Evolutionary conservation across 495 filamentous ascomycete genomes (phyloP).

Genomic region (Cairneyella variabilis): DNA sequence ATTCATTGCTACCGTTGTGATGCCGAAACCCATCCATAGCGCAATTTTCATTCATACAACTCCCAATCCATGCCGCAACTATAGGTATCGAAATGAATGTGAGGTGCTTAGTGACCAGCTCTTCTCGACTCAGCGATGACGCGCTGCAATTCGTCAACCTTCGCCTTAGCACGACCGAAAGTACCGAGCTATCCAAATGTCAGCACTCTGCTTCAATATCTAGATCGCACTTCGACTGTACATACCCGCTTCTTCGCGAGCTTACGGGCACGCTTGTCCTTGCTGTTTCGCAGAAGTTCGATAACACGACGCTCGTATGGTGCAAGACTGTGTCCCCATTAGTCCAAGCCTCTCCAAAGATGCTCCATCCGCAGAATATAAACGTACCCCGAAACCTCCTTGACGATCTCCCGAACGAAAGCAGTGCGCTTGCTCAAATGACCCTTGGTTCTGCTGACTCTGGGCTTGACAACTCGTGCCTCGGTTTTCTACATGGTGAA

Average conservation of each 20-base stretch:
- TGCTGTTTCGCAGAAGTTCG: conserved; percentile 96
- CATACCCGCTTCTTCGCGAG: conserved; percentile 96
- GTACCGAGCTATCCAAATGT: conserved; percentile 69
- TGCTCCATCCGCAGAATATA: not conserved
- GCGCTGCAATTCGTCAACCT: conserved; percentile 96
- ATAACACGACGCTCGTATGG: conserved; percentile 98
- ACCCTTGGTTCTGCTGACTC: conserved; percentile 86
- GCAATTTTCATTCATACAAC: conserved; percentile 19
- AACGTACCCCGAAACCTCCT: conserved; percentile 85
- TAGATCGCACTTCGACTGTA: conserved; percentile 17
- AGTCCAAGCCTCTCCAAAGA: not conserved
- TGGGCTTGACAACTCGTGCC: conserved; percentile 75
- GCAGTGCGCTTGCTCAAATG: conserved; percentile 86
- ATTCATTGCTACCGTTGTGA: conserved; percentile 23
- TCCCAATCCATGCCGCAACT: conserved; percentile 21
- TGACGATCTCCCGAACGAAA: conserved; percentile 91
- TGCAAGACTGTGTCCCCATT: conserved; percentile 61
- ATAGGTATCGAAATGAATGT: conserved; percentile 17
- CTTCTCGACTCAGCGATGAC: conserved; percentile 96
- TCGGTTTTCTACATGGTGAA: conserved; percentile 76
- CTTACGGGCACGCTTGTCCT: conserved; percentile 99
- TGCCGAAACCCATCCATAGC: conserved; percentile 8
- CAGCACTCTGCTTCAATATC: not conserved
- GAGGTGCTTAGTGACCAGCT: conserved; percentile 37
- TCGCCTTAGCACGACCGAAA: conserved; percentile 94